Conservation (phyloP, 73 alveolate genomes). For the Paramecium octaurelia region DNA sequence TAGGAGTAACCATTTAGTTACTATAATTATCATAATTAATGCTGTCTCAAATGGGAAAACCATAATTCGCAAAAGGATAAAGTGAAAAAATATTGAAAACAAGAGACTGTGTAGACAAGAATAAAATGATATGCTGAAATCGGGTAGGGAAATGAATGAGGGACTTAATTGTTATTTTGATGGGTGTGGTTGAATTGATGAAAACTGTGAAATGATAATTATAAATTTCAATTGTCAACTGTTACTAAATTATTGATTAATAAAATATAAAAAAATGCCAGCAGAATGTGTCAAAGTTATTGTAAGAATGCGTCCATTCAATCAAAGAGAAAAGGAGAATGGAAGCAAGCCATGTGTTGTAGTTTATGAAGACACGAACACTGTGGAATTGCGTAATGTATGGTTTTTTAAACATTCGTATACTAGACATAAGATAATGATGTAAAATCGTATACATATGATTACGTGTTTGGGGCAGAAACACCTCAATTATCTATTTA, state of each 20-base stretch:
- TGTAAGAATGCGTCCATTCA: conserved; percentile 83
- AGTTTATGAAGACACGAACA: conserved; percentile 49
- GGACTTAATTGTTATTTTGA: background rate
- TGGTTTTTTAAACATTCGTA: background rate
- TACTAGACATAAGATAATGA: conserved; percentile 22
- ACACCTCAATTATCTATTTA: conserved; percentile 83
- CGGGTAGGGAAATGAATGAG: background rate
- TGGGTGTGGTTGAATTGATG: background rate
- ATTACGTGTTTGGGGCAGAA: conserved; percentile 88
- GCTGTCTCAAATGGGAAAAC: no score
- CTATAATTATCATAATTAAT: no score
- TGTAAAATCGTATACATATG: conserved; percentile 80
- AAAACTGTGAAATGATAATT: background rate
- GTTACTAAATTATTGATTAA: background rate
- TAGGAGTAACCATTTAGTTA: no score
- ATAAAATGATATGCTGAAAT: no score
- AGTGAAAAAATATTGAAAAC: no score
- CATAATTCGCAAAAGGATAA: no score
- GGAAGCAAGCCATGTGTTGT: conserved; percentile 41
- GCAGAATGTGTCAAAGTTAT: conserved; percentile 79
- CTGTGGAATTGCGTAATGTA: conserved; percentile 30
- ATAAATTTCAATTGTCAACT: background rate
- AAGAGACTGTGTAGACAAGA: no score
- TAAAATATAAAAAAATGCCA: conserved; percentile 60
- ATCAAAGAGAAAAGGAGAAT: conserved; percentile 64